Base-by-base conservation (phyloP, 2,329 filamentous ascomycete genomes). In the Ceratocystis eucalypticola region DNA sequence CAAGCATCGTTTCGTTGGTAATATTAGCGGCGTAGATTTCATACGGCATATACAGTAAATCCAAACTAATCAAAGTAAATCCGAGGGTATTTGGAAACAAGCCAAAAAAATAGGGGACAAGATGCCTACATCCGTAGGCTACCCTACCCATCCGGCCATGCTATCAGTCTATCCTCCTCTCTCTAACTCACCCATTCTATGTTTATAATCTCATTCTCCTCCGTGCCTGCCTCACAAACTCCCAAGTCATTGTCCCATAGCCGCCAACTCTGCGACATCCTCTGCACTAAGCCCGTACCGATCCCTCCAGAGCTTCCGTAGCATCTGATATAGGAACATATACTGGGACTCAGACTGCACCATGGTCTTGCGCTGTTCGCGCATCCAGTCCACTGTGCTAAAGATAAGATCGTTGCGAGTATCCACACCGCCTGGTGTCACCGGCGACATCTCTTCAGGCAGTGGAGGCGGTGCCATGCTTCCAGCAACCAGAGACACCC, bases 341-440 rank as follows among this genome's bases (percentile, higher is more conserved):
- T 89, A 94, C 74, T 99, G 94, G 61, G 82, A 74, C 71, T 93
- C 88, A 59, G 89, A 87, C 76, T 97, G 94, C 4, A 99, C 94
- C 94, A 99, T 99, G 76, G 87, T 89, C 78, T 90, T 89, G 20
- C 94, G 84, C 78, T 99, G 94, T 74, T 93, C 84, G 57, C 94
- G 84, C 66, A 99, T 80, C 68, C 79, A 77, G 71, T 96, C 88
- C 65, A 99, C 92, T 0, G 88, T 88, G 20, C 88, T 81, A 70
- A 86, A 89, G 50, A 99, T 82, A 2, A 88, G 82, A 71, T 96
- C 66, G 37, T 64, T 64, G 7, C 66, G 63, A 1, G 64, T 65
- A 55, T 68, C 66, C 41, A 92, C 0, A 70, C 69, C 12, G 70
- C 70, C 61, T 30, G 15, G 69, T 64, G 28, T 69, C 66, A 64